These are phyloP conservation scores for Lactifluus volemus DNA, from an alignment of 768 basidiomycete species.

Conservation along the genomic window DNA sequence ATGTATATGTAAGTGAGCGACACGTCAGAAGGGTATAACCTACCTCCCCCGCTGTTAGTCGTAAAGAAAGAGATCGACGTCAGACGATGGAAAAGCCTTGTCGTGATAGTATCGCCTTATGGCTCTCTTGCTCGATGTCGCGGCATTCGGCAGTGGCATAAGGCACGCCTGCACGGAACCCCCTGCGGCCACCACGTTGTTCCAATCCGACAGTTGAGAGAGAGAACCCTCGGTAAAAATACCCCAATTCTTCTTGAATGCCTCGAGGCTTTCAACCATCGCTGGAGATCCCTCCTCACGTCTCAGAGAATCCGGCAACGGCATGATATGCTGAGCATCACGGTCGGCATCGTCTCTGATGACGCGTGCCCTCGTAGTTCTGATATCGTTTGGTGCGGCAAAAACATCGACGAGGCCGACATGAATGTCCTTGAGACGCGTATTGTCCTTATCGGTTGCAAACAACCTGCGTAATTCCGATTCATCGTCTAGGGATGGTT, in stretches of 20 bases:
- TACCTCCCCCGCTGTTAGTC: constrained; percentile 49
- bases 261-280: constrained; percentile 42
- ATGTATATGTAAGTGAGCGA: neutral
- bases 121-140: constrained; percentile 44
- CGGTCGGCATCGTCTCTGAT: constrained; percentile 38
- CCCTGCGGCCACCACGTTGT: constrained; percentile 54
- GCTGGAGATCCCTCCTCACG: constrained; percentile 42
- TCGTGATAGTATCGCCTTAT: constrained; percentile 52
- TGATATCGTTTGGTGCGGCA: constrained; percentile 38
- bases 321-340: constrained; percentile 43
- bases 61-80: constrained; percentile 57
- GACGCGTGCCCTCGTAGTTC: constrained; percentile 42
- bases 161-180: constrained; percentile 53
- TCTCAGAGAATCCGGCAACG: constrained; percentile 35
- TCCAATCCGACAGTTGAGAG: constrained; percentile 52
- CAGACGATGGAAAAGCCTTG: constrained; percentile 48
- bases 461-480: constrained; percentile 45
- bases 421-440: constrained; percentile 37
- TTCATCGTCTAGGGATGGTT: constrained; percentile 50
- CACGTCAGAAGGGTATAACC: neutral
- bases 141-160: constrained; percentile 38
- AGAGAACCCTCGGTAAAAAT: constrained; percentile 56
- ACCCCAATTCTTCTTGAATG: constrained; percentile 56
- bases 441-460: constrained; percentile 41
- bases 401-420: constrained; percentile 57